Base-by-base conservation (phyloP, 495 filamentous ascomycete genomes). In the Podospora australis region DNA sequence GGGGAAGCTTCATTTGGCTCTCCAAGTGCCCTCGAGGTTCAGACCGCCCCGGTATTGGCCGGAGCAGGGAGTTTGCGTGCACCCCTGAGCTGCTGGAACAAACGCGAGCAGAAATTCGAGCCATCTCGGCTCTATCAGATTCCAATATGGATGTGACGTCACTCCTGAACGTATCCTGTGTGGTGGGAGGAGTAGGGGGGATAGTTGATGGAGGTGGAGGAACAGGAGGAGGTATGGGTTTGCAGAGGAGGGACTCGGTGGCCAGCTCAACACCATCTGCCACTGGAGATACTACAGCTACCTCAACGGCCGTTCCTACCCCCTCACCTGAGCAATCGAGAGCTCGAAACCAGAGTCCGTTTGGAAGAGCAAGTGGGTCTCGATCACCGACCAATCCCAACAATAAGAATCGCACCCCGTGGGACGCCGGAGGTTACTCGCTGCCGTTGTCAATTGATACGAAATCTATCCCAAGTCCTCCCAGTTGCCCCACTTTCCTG, bases 361-460 rank as follows among this genome's bases (percentile, higher is more conserved):
- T 36, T 17, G n/a, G n/a, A 13, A 6, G 54, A 25, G 52, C 42
- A 6, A 60, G 61, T 44, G 65, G 59, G 39, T 45, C 59, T 10
- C 53, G 44, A 24, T 55, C 59, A 22, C 61, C 66, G 13, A 59
- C 51, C 39, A 51, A 66, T 5, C 25, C 40, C 40, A 21, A 23
- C 42, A 69, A 56, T 49, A 21, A 23, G 45, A 70, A 56, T 48
- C 64, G 70, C 20, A 74, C 63, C 6, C 71, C 71, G 32, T 77
- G 71, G 73, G 66, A 73, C 44, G 70, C 65, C 13, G 66, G 66
- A 35, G 70, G 65, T 26, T 72, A 67, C 32, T 59, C 61, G 4
- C 59, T 72, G 17, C 67, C 68, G 3, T 46, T 60, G 40, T 57
- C 60, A 4, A 35, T 63, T 19, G 57, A 68, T 38, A 63, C 62